These are phyloP conservation scores for Perkinsus olseni DNA, from an alignment of 169 alveolate species.

Conservation along the genomic window DNA sequence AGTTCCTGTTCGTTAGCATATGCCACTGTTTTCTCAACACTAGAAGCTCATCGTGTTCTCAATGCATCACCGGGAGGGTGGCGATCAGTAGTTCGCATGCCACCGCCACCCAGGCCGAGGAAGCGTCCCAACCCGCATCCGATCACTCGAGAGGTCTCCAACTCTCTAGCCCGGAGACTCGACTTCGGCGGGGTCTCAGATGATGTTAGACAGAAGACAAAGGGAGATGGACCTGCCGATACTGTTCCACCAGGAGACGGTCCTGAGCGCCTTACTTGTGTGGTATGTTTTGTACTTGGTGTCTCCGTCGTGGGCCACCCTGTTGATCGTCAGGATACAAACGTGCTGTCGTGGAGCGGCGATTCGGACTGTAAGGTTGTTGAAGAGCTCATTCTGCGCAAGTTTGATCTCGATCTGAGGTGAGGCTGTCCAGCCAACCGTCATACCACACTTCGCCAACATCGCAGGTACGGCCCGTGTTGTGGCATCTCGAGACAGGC, in stretches of 20 bases:
- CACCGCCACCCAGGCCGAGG: background rate
- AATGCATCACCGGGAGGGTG: background rate
- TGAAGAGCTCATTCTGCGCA: background rate
- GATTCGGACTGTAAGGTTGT: background rate
- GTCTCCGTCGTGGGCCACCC: too few relatives aligned
- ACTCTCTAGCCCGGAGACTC: background rate
- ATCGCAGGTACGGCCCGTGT: background rate
- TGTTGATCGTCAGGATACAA: background rate
- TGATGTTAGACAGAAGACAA: background rate
- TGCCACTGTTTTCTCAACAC: background rate
- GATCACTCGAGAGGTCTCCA: background rate
- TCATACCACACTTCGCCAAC: background rate
- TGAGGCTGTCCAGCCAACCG: background rate
- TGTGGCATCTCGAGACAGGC: background rate
- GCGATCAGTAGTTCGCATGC: background rate
- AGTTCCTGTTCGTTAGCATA: background rate
- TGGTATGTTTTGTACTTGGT: background rate
- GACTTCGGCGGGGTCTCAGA: background rate
- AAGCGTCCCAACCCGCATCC: background rate
- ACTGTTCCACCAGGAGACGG: background rate
- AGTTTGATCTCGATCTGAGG: background rate
- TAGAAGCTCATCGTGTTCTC: background rate
- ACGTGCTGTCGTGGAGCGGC: background rate
- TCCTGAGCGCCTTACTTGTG: background rate
- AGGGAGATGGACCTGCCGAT: background rate